These are phyloP conservation scores for Aspergillus sp. DNA, from an alignment of 2,329 filamentous ascomycete genomes.

Conservation along the genomic window DNA sequence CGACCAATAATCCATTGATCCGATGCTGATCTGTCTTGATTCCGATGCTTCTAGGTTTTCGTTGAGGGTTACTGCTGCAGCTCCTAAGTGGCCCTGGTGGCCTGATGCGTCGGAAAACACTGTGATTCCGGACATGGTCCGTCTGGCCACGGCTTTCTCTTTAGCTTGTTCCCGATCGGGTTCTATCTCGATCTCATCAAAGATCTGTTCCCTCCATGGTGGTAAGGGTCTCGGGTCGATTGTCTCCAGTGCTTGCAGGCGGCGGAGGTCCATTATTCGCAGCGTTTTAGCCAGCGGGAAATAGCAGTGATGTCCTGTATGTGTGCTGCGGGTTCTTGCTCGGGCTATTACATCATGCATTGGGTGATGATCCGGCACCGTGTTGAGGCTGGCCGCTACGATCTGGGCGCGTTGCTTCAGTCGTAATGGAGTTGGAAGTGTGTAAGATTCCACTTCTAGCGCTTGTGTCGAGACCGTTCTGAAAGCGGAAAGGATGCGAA, in stretches of 20 bases:
- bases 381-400: conserved; percentile 10
- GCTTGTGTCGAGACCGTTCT: conserved; percentile 14
- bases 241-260: conserved; percentile 20
- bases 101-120: conserved; percentile 20
- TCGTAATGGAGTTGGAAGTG: conserved; percentile 13
- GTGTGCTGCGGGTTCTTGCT: conserved; percentile 6
- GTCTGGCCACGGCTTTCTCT: conserved; percentile 13
- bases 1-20: conserved; percentile 20
- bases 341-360: conserved; percentile 9
- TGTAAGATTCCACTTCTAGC: conserved; percentile 19
- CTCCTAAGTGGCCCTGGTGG: conserved; percentile 16
- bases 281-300: conserved; percentile 21
- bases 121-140: conserved; percentile 8
- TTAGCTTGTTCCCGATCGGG: conserved; percentile 19
- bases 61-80: conserved; percentile 3
- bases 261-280: conserved; percentile 15
- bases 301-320: conserved; percentile 8
- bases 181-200: conserved; percentile 23
- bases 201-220: conserved; percentile 20
- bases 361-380: conserved; percentile 15
- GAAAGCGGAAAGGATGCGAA: conserved; percentile 20
- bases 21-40: not conserved
- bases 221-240: conserved; percentile 20
- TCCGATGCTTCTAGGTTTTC: not conserved
- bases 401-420: conserved; percentile 9